Percentiles rank a stretch among this genome's conserved stretches.
phyloP scores from a whole-genome alignment of 2,329 filamentous ascomycete species.

The Coniochaeta sp. region DNA sequence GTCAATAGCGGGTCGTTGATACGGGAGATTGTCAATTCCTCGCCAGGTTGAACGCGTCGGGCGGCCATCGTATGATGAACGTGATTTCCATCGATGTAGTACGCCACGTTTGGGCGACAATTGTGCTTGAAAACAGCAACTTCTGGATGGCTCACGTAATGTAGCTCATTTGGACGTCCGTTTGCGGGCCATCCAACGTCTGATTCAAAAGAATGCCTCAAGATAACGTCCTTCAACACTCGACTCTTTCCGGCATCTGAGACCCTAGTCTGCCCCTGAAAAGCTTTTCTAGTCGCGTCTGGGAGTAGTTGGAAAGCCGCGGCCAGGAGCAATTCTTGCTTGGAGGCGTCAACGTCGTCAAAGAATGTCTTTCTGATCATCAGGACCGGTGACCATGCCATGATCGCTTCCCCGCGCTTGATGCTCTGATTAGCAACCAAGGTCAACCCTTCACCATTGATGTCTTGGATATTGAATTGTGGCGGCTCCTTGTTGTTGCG shows the following conservation, averaged over 20 bases:
- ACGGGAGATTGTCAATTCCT: slow-evolving; percentile 31
- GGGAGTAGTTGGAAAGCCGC: slow-evolving; percentile 16
- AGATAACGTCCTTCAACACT: slow-evolving; percentile 13
- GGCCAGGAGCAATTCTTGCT: slow-evolving; percentile 12
- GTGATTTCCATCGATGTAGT: slow-evolving; percentile 21
- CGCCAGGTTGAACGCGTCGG: slow-evolving; percentile 21
- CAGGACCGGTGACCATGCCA: slow-evolving; percentile 14
- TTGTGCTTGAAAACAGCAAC: slow-evolving; percentile 27
- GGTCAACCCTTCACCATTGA: slow-evolving; percentile 11
- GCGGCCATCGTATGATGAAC: slow-evolving; percentile 25
- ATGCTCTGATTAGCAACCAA: slow-evolving; percentile 13
- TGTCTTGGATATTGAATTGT: slow-evolving; percentile 7
- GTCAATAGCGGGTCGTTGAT: slow-evolving; percentile 23
- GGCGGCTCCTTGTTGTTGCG: slow-evolving; percentile 6
- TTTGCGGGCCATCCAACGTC: not conserved
- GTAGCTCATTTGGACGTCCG: slow-evolving; percentile 7
- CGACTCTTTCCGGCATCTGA: slow-evolving; percentile 4
- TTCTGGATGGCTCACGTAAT: slow-evolving; percentile 25
- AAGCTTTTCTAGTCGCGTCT: slow-evolving; percentile 10
- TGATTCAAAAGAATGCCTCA: slow-evolving; percentile 14
- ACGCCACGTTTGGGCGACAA: slow-evolving; percentile 31
- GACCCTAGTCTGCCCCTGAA: slow-evolving; percentile 10
- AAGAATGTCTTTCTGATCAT: slow-evolving; percentile 12
- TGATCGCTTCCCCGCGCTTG: slow-evolving; percentile 15
- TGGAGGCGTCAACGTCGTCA: slow-evolving; percentile 8